Conservation (phyloP, 2,329 filamentous ascomycete species). For the Pseudogymnoascus sp. region DNA sequence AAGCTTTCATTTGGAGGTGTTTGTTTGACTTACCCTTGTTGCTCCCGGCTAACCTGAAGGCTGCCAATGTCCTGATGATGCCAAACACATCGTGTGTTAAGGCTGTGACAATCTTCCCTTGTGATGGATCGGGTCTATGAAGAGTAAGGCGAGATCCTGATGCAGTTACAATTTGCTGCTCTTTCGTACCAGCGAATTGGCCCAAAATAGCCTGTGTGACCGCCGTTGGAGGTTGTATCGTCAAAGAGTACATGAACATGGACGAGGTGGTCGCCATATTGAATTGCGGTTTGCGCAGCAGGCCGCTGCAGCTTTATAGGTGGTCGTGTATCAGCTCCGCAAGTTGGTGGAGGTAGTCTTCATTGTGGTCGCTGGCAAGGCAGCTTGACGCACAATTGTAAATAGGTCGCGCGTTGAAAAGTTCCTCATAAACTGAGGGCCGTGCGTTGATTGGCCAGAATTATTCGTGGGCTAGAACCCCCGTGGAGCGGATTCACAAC, state of each 20-base stretch:
- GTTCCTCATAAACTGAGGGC: constrained; percentile 7
- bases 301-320: constrained; percentile 21
- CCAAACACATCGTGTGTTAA: constrained; percentile 93
- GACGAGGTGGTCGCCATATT: constrained; percentile 93
- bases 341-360: constrained; percentile 5
- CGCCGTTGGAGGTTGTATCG: constrained; percentile 83
- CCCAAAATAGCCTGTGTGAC: constrained; percentile 86
- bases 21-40: constrained; percentile 73
- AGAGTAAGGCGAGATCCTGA: constrained; percentile 85
- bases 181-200: constrained; percentile 91
- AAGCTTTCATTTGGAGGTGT: constrained; percentile 37
- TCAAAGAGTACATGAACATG: constrained; percentile 98
- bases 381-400: constrained; percentile 4
- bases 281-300: constrained; percentile 21
- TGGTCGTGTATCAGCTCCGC: constrained; percentile 9
- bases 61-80: constrained; percentile 81
- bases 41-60: constrained; percentile 87
- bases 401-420: constrained; percentile 8
- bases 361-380: constrained; percentile 9
- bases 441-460: constrained; percentile 7
- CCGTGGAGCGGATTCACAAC: not conserved
- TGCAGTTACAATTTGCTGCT: constrained; percentile 93
- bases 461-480: constrained; percentile 1
- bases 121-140: constrained; percentile 73
- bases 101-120: constrained; percentile 78